These are phyloP conservation scores for Apiospora sp. DNA, from an alignment of 2,329 filamentous ascomycete genomes.

Conservation along the genomic window DNA sequence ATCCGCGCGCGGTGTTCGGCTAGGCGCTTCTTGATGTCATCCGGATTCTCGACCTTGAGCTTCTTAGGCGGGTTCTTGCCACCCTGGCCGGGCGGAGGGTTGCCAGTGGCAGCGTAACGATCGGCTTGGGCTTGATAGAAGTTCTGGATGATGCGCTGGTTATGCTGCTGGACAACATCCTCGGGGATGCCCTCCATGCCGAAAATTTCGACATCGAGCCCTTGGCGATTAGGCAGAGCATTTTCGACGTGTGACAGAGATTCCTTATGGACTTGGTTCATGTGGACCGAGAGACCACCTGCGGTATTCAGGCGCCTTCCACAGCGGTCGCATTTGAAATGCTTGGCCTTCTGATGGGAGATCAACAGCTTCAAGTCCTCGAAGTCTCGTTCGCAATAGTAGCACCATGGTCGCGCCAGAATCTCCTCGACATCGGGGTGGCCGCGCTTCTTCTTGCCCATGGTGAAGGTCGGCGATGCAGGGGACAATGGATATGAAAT, in stretches of 20 bases:
- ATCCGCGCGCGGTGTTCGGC: slow-evolving; percentile 78
- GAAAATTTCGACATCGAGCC: slow-evolving; percentile 93
- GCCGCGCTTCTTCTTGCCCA: slow-evolving; percentile 91
- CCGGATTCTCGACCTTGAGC: slow-evolving; percentile 75
- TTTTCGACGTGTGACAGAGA: slow-evolving; percentile 88
- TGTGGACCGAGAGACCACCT: slow-evolving; percentile 93
- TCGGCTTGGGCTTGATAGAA: slow-evolving; percentile 89
- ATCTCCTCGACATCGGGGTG: slow-evolving; percentile 89
- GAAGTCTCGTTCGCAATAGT: slow-evolving; percentile 99
- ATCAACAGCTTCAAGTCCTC: slow-evolving; percentile 97
- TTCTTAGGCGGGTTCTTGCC: slow-evolving; percentile 74
- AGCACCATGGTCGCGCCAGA: slow-evolving; percentile 91
- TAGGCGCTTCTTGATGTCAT: slow-evolving; percentile 81
- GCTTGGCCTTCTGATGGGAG: slow-evolving; percentile 98
- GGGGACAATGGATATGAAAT: not conserved
- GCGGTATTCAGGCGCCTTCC: slow-evolving; percentile 89
- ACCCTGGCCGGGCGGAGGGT: slow-evolving; percentile 74
- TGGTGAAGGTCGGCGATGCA: slow-evolving; percentile 47
- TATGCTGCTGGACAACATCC: slow-evolving; percentile 82
- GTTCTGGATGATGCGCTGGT: slow-evolving; percentile 83
- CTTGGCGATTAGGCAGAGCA: slow-evolving; percentile 84
- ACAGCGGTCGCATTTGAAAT: slow-evolving; percentile 97
- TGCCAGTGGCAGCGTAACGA: slow-evolving; percentile 81
- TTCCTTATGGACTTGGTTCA: slow-evolving; percentile 99
- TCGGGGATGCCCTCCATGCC: slow-evolving; percentile 97